Evolutionary conservation across 768 basidiomycete species (phyloP), one percentile per base, ranked within the genome.

Genomic region (Trametes maxima): DNA sequence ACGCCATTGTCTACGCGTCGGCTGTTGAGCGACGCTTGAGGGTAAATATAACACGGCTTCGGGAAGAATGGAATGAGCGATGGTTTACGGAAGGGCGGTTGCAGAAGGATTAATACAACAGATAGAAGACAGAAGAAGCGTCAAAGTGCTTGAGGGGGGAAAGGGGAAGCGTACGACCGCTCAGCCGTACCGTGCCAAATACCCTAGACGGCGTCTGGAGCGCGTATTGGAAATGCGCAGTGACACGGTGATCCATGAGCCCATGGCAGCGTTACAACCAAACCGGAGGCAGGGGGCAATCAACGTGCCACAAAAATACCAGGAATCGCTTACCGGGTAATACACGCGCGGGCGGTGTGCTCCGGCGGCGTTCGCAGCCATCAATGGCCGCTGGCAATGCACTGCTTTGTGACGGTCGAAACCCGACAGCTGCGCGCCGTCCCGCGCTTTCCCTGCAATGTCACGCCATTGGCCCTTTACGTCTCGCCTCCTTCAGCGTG

Each of bases 1-100:
- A 37, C 12, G 54, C 44, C 54, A 55, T 45, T 55, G 45, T 37
- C 37, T 45, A 55, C 43, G 54, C 54, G 54, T 55, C 54, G 54
- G 54, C 54, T 55, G 43, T 45, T 14, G 43, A 13, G 33, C 28
- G 43, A 55, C 43, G 28, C 33, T 21, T 24, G 13, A 35, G 37
- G 28, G 47, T 35, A 44, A 44, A 33, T 35, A 17, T 42, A 46
- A 35, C 17, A 13, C 43, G 25, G 54, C 7, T 33, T 19, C 13
- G 43, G 21, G 22, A 35, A 36, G 17, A 25, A 28, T 33, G 16
- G 54, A 16, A 8, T 7, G 25, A 21, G 33, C 40, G 37, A n/a
- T 24, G 16, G 19, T 10, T 40, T 40, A 37, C 51, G 37, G 17
- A 40, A 37, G 21, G 11, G 24, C 10, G 22, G 51, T 11, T 49